Percentiles rank a stretch among this genome's conserved stretches.
phyloP scores from a whole-genome alignment of 331 rosid species.

The Malus hybrid region DNA sequence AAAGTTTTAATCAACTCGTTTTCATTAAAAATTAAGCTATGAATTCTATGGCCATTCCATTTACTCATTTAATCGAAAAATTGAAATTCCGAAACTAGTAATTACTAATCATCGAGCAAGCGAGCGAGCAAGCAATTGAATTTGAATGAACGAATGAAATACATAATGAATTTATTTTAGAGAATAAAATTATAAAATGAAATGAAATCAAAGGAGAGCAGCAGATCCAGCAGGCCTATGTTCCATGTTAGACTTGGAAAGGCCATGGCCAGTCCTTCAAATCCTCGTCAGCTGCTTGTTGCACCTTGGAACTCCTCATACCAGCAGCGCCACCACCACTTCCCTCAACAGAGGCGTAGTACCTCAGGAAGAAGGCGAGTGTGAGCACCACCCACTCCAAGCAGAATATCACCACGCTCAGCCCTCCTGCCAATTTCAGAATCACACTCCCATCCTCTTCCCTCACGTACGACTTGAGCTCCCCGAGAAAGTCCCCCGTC shows the following conservation, averaged over 20 bases:
- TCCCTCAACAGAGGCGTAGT: constrained; percentile 55
- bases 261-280: constrained; percentile 96
- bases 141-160: neutral
- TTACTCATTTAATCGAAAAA: too few species aligned
- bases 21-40: too few species aligned
- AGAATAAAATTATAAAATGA: neutral
- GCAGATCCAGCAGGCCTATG: neutral
- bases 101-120: too few species aligned
- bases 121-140: neutral
- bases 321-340: constrained; percentile 1
- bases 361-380: constrained; percentile 74
- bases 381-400: constrained; percentile 84
- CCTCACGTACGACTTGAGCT: constrained; percentile 67
- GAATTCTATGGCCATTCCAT: too few species aligned
- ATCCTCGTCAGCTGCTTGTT: constrained; percentile 53
- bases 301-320: constrained; percentile 63
- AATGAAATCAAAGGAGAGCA: neutral
- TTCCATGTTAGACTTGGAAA: constrained; percentile 44
- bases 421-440: constrained; percentile 67
- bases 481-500: constrained; percentile 54
- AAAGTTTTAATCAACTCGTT: too few species aligned
- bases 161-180: neutral
- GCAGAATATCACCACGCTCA: constrained; percentile 66
- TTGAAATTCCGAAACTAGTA: too few species aligned
- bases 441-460: constrained; percentile 73